Base-by-base conservation (phyloP, 129 eudicot genomes). In the Gnaphalium uliginosum region DNA sequence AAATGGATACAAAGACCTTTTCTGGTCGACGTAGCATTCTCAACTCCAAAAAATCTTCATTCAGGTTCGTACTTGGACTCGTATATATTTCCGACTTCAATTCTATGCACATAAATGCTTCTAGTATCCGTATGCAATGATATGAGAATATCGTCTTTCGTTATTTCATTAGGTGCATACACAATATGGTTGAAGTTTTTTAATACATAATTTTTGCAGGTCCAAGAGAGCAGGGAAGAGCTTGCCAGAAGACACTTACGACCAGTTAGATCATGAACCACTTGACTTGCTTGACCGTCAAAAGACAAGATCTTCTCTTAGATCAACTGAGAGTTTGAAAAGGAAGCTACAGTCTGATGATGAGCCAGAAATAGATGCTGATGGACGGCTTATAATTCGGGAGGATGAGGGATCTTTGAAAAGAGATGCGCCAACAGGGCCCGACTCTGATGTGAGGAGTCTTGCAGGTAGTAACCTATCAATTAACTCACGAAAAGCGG, bases 221-320 rank as follows among this genome's bases (percentile, higher is more conserved):
- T 78, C 92, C 43, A 90, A 83, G 89, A 86, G 82, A 83, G 83
- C 81, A 66, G 83, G 83, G 62, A 95, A 83, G 80, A 87, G 88
- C 68, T 83, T 90, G 83, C 91, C 93, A 70, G 99, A 89, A 71
- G 97, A 95, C 73, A 23, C 66, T 35, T 84, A 81, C 59, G 89
- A 94, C 81, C 86, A 84, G 68, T 37, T 81, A 73, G 97, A 89
- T 22, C 90, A 95, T 14, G 99, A 95, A 71, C 99, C 99, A 10
- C 94, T 95, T 37, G 96, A 95, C 83, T 84, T 95, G 80, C 97
- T 95, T 61, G 99, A 95, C 70, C 83, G 86, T 41, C 80, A 81
- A 57, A 89, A 85, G 83, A 95, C 89, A 57, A 86, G 97, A 74
- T 80, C 85, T 21, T 85, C 96, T 24, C 97, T 95, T 73, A 84